Evolutionary conservation across 2,329 filamentous ascomycete species (phyloP).

Genomic region (Zasmidium cellare): DNA sequence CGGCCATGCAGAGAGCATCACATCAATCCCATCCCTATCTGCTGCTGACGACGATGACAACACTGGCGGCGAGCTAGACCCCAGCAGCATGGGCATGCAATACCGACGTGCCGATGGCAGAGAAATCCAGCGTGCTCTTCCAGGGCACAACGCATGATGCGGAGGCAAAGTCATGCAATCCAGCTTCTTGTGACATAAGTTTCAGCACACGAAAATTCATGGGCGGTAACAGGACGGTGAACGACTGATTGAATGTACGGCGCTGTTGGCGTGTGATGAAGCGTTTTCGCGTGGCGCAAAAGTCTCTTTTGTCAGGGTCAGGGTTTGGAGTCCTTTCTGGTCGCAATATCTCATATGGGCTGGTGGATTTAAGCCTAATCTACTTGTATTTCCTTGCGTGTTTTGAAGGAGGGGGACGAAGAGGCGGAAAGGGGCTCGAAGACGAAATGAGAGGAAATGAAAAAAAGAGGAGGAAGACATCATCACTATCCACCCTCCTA

Average conservation of each 20-base stretch:
- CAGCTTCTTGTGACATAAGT: not conserved
- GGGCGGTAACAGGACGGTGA: conserved; percentile 9
- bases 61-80: conserved; percentile 28
- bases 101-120: conserved; percentile 49
- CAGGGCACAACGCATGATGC: conserved; percentile 8
- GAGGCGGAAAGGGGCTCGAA: not conserved
- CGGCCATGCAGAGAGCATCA: conserved; percentile 10
- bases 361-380: conserved; percentile 19
- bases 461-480: not conserved
- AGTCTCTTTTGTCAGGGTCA: conserved; percentile 3
- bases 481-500: not conserved
- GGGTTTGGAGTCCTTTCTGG: not conserved
- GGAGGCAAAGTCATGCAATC: not conserved
- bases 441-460: not conserved
- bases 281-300: conserved; percentile 13
- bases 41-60: conserved; percentile 36
- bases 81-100: conserved; percentile 40
- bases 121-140: conserved; percentile 30
- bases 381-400: conserved; percentile 11
- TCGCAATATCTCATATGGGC: conserved; percentile 6
- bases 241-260: conserved; percentile 18
- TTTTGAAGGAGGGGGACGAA: not conserved
- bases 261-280: conserved; percentile 22
- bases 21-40: conserved; percentile 9
- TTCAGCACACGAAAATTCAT: not conserved